phyloP scores from a whole-genome alignment of 768 basidiomycete species.

The Suillus sp. region DNA sequence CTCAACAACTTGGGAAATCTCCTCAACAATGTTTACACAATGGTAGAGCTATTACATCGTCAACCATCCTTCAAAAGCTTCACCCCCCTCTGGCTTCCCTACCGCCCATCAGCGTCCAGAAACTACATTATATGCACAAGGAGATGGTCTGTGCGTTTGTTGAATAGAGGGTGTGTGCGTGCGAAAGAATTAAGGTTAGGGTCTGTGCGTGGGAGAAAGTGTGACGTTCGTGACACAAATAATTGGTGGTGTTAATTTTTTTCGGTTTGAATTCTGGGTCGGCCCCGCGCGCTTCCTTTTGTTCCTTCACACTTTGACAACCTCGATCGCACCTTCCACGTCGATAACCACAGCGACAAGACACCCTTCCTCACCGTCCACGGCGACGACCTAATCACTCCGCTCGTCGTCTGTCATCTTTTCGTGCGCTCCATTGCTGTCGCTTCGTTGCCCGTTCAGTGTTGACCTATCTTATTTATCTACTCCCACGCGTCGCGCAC shows the following conservation, averaged over 20 bases:
- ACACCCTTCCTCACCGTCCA: conserved; percentile 42
- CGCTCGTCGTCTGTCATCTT: conserved; percentile 23
- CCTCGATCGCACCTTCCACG: conserved; percentile 46
- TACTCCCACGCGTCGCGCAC: conserved; percentile 45
- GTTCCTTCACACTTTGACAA: conserved; percentile 44
- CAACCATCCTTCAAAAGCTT: background rate
- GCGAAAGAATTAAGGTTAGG: conserved; percentile 40
- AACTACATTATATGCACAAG: background rate
- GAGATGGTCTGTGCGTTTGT: conserved; percentile 12
- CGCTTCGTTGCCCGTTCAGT: conserved; percentile 25
- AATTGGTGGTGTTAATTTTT: conserved; percentile 43
- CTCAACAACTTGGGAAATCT: background rate
- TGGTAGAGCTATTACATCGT: background rate
- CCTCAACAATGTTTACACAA: background rate
- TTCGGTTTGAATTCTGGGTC: conserved; percentile 42
- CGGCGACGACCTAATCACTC: conserved; percentile 30
- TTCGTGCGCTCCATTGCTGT: conserved; percentile 25
- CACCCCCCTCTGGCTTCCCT: background rate
- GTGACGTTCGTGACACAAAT: conserved; percentile 40
- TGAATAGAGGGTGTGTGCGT: conserved; percentile 32
- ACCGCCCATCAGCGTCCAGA: background rate
- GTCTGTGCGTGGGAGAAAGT: conserved; percentile 46
- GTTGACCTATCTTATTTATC: conserved; percentile 36
- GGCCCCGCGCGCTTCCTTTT: conserved; percentile 49
- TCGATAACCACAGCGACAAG: conserved; percentile 48